Evolutionary conservation across 805 yeast species (phyloP).

Genomic region (Kurtzmaniella cleridarum): DNA sequence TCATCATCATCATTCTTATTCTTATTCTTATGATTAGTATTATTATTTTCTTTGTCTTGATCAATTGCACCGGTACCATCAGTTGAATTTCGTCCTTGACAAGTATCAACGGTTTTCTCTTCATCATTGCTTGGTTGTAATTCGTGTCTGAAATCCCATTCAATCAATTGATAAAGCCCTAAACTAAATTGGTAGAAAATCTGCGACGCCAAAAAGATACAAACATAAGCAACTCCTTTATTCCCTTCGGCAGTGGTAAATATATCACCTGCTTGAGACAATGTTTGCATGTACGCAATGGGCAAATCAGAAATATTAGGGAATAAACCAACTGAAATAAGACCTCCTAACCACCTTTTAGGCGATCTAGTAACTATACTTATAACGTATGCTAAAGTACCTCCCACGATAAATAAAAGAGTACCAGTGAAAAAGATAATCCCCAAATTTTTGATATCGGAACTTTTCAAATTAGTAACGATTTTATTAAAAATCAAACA

Average conservation of each 20-base stretch:
- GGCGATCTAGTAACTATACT: slow-evolving; percentile 55
- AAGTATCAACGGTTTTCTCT: neutral
- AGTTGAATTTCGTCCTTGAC: neutral
- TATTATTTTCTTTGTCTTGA: neutral
- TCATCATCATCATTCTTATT: neutral
- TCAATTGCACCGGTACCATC: neutral
- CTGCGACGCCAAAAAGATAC: slow-evolving; percentile 69
- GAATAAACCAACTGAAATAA: slow-evolving; percentile 64
- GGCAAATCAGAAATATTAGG: slow-evolving; percentile 83
- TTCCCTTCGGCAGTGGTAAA: slow-evolving; percentile 58
- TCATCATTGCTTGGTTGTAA: slow-evolving; percentile 10
- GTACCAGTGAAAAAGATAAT: slow-evolving; percentile 47
- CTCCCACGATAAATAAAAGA: slow-evolving; percentile 48
- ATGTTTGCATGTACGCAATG: slow-evolving; percentile 73
- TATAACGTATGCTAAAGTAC: slow-evolving; percentile 39
- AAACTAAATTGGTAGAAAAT: slow-evolving; percentile 65
- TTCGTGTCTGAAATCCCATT: slow-evolving; percentile 57
- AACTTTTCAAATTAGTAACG: slow-evolving; percentile 57
- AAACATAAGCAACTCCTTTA: slow-evolving; percentile 78
- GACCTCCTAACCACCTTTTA: slow-evolving; percentile 70
- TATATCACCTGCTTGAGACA: slow-evolving; percentile 53
- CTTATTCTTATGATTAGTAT: neutral
- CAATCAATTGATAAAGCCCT: slow-evolving; percentile 68
- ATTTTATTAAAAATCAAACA: slow-evolving; percentile 71
- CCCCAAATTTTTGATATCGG: slow-evolving; percentile 68